Evolutionary conservation across 164 flowering plant species (phyloP), one percentile per base, ranked within the genome.

Genomic region (Chimonanthus praecox): DNA sequence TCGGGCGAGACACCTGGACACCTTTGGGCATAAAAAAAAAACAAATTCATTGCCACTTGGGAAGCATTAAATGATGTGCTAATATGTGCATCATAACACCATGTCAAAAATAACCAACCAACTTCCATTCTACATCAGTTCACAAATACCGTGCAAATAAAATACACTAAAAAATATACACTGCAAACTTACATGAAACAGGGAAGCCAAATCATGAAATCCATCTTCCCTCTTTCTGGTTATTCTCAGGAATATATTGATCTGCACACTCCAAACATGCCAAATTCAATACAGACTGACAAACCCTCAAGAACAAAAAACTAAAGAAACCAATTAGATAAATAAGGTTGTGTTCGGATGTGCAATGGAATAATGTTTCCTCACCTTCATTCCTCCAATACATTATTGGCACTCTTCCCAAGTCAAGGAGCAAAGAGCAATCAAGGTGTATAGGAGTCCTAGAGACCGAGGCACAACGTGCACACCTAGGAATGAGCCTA

Each of bases 201-300:
- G 86, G 75, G 99, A 95, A 64, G 98, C 99, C 85, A 95, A 88
- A 80, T 95, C 98, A 87, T 95, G 99, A 84, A 77, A 95, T n/a
- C 99, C 98, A 84, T 95, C 98, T 79, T 86, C 92, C 74, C 99
- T 89, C 78, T 89, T 93, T 20, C 83, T 80, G 45, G 98, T 91
- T 74, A 89, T 95, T 84, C 98, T 88, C 84, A 95, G 73, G 78
- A 95, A 92, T 64, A 91, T 92, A 83, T 92, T 95, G 75, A 95
- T 84, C 99, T 95, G 89, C 75, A 51, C 58, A 9, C 58, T 15
- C 13, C 58, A 51, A 51, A 51, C 13, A 51, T 51, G 5, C 58
- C 58, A 3, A 51, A 2, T 9, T 9, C 58, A 51, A 9, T 51
- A 2, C 13, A 51, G 4, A 51, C 13, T 10, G 58, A 51, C 4